Base-by-base conservation (phyloP, 495 filamentous ascomycete genomes). In the Rostrohypoxylon terebratum region DNA sequence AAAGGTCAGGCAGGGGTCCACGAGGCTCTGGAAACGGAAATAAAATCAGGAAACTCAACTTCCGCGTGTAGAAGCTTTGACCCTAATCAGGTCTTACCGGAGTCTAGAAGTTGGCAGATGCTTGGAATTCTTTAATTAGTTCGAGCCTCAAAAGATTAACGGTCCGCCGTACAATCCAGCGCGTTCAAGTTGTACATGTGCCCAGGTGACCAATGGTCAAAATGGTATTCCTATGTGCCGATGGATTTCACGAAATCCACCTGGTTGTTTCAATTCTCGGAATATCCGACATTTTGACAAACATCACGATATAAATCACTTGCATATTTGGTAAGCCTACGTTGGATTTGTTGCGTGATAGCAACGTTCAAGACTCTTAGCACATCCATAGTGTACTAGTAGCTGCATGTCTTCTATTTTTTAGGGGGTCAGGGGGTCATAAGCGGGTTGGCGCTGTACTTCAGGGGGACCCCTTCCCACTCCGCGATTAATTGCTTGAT, bases 141-240 rank as follows among this genome's bases (percentile, higher is more conserved):
- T 68, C 64, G 42, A 69, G 71, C 61, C 71, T 65, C 66, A 69
- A 66, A 66, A 54, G 20, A 53, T 25, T 48, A 45, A 47, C 60
- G 55, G 61, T 25, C 20, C 55, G 40, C 36, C 20, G 53, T 58
- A 33, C 58, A 23, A 60, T 59, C 28, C 13, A 50, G n/a, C 10
- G 40, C 57, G 31, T 51, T n/a, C n/a, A n/a, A n/a, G n/a, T n/a
- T 14, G 54, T 60, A 60, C 25, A 47, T 60, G 47, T 11, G 14
- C n/a, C 21, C 20, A 13, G 58, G 3, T 18, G 20, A 50, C 47
- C n/a, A n/a, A 42, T 14, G 11, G 5, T 3, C 11, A 38, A 38
- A 38, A 38, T 38, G 11, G 34, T 50, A 50, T 14, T n/a, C n/a
- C n/a, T 50, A 25, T 50, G 16, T 57, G n/a, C 33, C 38, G 11